Conservation (phyloP, 345 rosid species). For the Trapa bicornis region DNA sequence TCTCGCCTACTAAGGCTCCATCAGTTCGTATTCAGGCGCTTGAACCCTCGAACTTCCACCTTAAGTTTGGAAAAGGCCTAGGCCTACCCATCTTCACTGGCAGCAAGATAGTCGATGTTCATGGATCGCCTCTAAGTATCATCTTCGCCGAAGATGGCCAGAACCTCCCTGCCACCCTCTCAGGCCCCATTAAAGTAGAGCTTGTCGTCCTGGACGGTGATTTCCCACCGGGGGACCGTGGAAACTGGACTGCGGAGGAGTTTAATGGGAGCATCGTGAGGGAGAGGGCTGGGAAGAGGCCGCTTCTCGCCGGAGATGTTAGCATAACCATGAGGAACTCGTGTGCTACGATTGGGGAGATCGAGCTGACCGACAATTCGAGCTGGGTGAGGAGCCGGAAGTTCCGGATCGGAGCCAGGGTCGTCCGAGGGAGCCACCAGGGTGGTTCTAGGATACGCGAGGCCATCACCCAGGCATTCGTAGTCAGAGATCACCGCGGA, state of each 20-base stretch:
- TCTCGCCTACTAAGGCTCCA: conserved; percentile 27
- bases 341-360: conserved; percentile 32
- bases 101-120: conserved; percentile 43
- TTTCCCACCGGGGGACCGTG: conserved; percentile 30
- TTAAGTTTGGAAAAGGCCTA: conserved; percentile 21
- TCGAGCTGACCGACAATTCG: conserved; percentile 83
- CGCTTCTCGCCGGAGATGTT: conserved; percentile 73
- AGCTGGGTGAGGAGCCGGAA: conserved; percentile 81
- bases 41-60: conserved; percentile 28
- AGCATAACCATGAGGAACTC: conserved; percentile 45
- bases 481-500: conserved; percentile 91
- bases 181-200: conserved; percentile 48
- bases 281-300: conserved; percentile 81
- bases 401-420: conserved; percentile 65
- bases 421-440: conserved; percentile 32
- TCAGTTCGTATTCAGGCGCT: conserved; percentile 35
- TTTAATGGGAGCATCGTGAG: conserved; percentile 44
- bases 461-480: conserved; percentile 65
- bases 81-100: conserved; percentile 49
- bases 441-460: conserved; percentile 38
- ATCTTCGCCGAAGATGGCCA: conserved; percentile 23
- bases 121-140: conserved; percentile 38
- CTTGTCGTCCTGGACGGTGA: conserved; percentile 76
- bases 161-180: conserved; percentile 14
- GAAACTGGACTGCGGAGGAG: conserved; percentile 52